Base-by-base conservation (phyloP, 1,284 basidiomycete genomes). In the Amylostereum areolatum region DNA sequence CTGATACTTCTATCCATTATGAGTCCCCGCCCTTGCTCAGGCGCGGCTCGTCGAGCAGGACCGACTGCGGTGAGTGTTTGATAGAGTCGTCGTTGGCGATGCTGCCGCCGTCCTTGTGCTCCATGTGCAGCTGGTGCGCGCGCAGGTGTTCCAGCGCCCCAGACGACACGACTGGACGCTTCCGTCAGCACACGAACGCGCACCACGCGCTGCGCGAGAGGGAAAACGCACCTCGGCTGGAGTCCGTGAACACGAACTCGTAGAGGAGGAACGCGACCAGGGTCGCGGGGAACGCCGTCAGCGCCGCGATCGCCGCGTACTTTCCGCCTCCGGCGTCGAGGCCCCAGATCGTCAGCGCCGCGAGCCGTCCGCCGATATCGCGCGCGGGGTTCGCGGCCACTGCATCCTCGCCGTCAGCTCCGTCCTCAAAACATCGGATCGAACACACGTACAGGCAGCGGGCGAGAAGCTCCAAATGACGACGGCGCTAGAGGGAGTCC, bases 361-460 rank as follows among this genome's bases (percentile, higher is more conserved):
- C 70, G 8, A 85, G 51, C n/a, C 82, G 74, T 4, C 69, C 79
- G n/a, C 83, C 83, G 36, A 85, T 36, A 56, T 85, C 83, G 54
- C 82, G 78, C 25, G 81, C 81, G 2, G 78, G 64, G 57, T 85
- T 85, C 31, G 80, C 68, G 11, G 77, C 72, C 53, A 84, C 78
- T 80, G 49, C 18, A 42, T 43, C 8, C 8, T n/a, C 11, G 43
- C 45, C 49, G 43, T 34, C 56, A 8, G 18, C 25, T 78, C 18
- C 39, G 10, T 30, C 28, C 18, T 33, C 25, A 32, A 24, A 30
- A 2, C 9, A 29, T 5, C 33, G 32, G 28, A 12, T 7, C 18
- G 32, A 33, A 25, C 2, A 6, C 12, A 49, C 52, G 29, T 29
- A 57, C 55, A 59, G 33, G 72, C 73, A 30, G 70, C 67, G 2